Conservation (phyloP, 2,329 filamentous ascomycete species). For the Intubia oerlemansii region DNA sequence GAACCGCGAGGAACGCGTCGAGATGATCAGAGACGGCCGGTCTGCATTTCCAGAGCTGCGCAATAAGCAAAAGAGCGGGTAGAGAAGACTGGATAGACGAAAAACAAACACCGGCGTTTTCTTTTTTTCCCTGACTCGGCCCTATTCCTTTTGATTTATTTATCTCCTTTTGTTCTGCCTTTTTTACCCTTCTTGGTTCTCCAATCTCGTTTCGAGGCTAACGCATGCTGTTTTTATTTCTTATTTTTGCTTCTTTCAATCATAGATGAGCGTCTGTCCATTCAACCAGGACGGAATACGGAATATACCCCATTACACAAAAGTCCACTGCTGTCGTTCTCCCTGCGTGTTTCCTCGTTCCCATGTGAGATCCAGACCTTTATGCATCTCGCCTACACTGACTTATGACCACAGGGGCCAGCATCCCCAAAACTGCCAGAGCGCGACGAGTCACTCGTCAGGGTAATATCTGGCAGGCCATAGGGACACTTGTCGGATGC, state of each 20-base stretch:
- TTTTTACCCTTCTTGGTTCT: neutral
- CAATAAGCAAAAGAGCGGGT: constrained; percentile 13
- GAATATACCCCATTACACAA: too few relatives aligned
- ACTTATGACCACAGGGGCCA: constrained; percentile 4
- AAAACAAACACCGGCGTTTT: neutral
- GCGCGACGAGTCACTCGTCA: constrained; percentile 2
- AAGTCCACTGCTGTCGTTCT: too few relatives aligned
- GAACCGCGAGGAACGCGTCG: constrained; percentile 64
- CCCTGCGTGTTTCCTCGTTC: too few relatives aligned
- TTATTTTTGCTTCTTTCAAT: neutral
- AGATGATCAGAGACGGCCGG: constrained; percentile 62
- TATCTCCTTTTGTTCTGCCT: too few relatives aligned
- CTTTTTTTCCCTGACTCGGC: too few relatives aligned
- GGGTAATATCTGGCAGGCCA: constrained; percentile 3
- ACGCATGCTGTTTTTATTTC: neutral
- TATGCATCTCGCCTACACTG: neutral
- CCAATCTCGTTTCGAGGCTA: too few relatives aligned
- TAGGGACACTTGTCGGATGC: constrained; percentile 2
- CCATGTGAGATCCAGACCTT: too few relatives aligned
- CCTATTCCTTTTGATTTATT: too few relatives aligned
- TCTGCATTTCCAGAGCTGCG: constrained; percentile 26
- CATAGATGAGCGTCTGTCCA: neutral
- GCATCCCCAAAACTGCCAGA: constrained; percentile 3
- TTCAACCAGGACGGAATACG: too few relatives aligned
- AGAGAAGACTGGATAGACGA: constrained; percentile 7